Base-by-base conservation (phyloP, 768 basidiomycete genomes). In the Phanerochaete sordida region DNA sequence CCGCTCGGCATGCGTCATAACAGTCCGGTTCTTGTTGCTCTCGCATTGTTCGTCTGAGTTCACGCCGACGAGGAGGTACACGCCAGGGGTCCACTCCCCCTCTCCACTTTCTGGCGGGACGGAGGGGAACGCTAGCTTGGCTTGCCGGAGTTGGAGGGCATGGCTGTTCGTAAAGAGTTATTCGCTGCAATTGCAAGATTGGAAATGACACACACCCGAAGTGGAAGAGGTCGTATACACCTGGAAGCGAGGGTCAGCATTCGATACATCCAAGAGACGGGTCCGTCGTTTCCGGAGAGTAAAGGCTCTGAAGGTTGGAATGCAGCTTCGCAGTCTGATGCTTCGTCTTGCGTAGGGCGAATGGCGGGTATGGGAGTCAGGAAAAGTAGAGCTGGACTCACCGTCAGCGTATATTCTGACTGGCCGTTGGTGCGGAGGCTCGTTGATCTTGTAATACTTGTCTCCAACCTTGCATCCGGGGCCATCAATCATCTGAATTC, bases 191-290 rank as follows among this genome's bases (percentile, higher is more conserved):
- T 53, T 37, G 28, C 19, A 55, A 15, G 44, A 48, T 26, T 2
- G 16, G 35, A 58, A 35, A 53, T 44, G 46, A 5, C 31, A 72
- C 83, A 64, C 72, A 93, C 92, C 92, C 92, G 73, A 93, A 98
- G 73, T 98, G 96, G 75, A 98, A 96, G 55, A 99, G 81, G 75
- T 99, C 97, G 69, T 98, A 99, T 12, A 98, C 96, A 15, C 90
- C 91, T 92, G 28, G 16, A 43, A 51, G 24, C 51, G 39, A 12
- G 19, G 19, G 39, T 43, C 19, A 43, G 39, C 39, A 16, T 43
- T 43, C 11, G 11, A 43, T 43, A 19, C 7, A 6, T 6, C 33
- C 13, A 35, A 13, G 7, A 13, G 13, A 35, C 6, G 33, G 33
- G 33, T 13, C 13, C 13, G 6, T 35, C 33, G 33, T 13, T 6